Conservation (phyloP, 305 asterid genomes). For the Fraxinus greggii region DNA sequence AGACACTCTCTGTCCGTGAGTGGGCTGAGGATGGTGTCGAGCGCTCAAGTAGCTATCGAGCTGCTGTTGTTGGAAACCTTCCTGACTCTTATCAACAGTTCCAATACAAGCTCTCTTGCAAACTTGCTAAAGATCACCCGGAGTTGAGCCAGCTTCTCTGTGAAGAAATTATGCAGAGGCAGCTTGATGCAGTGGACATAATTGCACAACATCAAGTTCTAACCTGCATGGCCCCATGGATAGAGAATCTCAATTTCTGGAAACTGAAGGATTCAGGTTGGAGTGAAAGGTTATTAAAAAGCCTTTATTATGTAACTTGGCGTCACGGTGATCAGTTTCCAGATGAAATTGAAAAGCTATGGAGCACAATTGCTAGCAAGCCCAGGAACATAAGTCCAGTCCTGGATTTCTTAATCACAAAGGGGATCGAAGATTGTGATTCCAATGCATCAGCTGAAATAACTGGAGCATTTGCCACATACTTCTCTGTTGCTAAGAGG, state of each 20-base stretch:
- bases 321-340: constrained; percentile 99
- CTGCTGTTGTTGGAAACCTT: constrained; percentile 99
- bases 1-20: constrained; percentile 92
- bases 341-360: constrained; percentile 96
- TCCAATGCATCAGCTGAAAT: constrained; percentile 99
- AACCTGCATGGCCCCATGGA: constrained; percentile 99
- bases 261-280: constrained; percentile 96
- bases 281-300: constrained; percentile 93
- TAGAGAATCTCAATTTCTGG: constrained; percentile 98
- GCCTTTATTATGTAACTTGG: constrained; percentile 96
- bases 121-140: constrained; percentile 99
- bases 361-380: constrained; percentile 99
- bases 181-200: constrained; percentile 97
- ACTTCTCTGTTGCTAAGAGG: constrained; percentile 97
- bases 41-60: constrained; percentile 85
- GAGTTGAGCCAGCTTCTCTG: constrained; percentile 97
- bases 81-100: constrained; percentile 99
- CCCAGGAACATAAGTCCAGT: constrained; percentile 95
- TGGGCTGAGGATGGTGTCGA: constrained; percentile 99
- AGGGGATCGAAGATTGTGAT: constrained; percentile 99
- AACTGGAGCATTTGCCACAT: constrained; percentile 99
- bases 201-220: constrained; percentile 99
- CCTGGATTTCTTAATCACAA: constrained; percentile 90
- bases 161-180: constrained; percentile 99
- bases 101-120: constrained; percentile 98